Conservation (phyloP, 1,284 basidiomycete genomes). For the Gastroboletus turbinatus region DNA sequence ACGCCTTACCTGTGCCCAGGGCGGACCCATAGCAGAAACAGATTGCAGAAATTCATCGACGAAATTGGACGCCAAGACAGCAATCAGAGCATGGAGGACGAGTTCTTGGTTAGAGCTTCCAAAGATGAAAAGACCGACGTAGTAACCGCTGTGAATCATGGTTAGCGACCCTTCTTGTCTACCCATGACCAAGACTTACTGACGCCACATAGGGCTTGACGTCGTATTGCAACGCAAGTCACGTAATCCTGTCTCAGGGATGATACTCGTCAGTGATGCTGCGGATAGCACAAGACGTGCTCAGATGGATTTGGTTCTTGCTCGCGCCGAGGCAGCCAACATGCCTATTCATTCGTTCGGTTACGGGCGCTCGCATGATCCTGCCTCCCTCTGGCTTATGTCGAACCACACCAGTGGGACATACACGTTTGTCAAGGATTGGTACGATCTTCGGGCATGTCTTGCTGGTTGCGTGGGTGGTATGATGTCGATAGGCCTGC, state of each 20-base stretch:
- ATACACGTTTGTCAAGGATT: conserved; percentile 97
- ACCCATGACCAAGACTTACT: background rate
- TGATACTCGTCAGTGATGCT: conserved; percentile 92
- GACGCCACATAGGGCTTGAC: conserved; percentile 66
- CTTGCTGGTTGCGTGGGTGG: conserved; percentile 91
- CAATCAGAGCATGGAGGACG: conserved; percentile 49
- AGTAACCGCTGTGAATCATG: conserved; percentile 93
- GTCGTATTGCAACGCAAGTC: conserved; percentile 90
- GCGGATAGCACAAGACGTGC: conserved; percentile 88
- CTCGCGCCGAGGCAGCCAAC: conserved; percentile 92
- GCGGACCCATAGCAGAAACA: conserved; percentile 62
- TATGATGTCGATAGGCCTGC: conserved; percentile 88
- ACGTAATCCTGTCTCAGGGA: conserved; percentile 86
- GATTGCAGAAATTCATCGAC: conserved; percentile 78
- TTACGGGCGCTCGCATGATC: conserved; percentile 95
- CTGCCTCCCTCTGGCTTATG: conserved; percentile 97
- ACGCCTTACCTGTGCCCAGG: conserved; percentile 85
- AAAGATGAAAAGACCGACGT: conserved; percentile 93
- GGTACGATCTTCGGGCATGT: conserved; percentile 89
- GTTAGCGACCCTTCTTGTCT: conserved; percentile 40
- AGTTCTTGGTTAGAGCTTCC: conserved; percentile 74
- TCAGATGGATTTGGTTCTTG: conserved; percentile 98
- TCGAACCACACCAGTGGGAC: conserved; percentile 95
- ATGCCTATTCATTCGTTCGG: conserved; percentile 96
- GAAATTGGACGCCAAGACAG: conserved; percentile 54